Evolutionary conservation across 208 protist genomes (phyloP), one percentile per base, ranked within the genome.

Genomic region (Trypanosoma theileri): DNA sequence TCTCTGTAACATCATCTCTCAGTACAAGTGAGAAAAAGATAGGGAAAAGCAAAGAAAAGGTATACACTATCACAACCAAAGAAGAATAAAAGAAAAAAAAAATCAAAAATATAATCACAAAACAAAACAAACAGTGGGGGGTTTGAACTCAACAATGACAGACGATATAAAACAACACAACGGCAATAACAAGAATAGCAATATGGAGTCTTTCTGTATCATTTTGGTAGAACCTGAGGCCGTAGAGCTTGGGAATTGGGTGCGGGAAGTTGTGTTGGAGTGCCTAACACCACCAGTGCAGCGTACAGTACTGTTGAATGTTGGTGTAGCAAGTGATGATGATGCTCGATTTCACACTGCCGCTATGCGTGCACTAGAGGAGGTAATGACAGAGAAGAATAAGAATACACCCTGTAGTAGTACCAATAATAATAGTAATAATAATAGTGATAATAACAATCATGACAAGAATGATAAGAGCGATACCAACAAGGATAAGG

Each of bases 201-300:
- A 21, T 14, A 48, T 12, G 40, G 19, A 35, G 10, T 56, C 26
- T 58, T 51, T 75, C 31, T 75, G 52, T 54, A 41, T 77, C 28
- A 53, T 77, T 16, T 52, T 77, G 11, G 51, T 42, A 16, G 66
- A 71, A 19, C 31, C 72, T 6, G 65, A 77, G 40, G 40, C 65
- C 13, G 0, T 62, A 35, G 58, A 61, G 21, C 24, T 77, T n/a
- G 65, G 55, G 41, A n/a, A 63, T 35, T 77, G 72, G 72, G 28
- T 75, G 24, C 35, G 46, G 0, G 45, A 55, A n/a, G 14, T 63
- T 41, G 57, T 67, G 3, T 45, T n/a, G 53, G 56, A 54, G n/a
- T 4, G 13, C 13, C 19, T 69, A 16, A 45, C 41, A 24, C 62
- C 56, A 17, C 70, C 70, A 13, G 14, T 69, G 2, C 19, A n/a